Conservation (phyloP, 2,329 filamentous ascomycete genomes). For the Aquanectria penicillioides region DNA sequence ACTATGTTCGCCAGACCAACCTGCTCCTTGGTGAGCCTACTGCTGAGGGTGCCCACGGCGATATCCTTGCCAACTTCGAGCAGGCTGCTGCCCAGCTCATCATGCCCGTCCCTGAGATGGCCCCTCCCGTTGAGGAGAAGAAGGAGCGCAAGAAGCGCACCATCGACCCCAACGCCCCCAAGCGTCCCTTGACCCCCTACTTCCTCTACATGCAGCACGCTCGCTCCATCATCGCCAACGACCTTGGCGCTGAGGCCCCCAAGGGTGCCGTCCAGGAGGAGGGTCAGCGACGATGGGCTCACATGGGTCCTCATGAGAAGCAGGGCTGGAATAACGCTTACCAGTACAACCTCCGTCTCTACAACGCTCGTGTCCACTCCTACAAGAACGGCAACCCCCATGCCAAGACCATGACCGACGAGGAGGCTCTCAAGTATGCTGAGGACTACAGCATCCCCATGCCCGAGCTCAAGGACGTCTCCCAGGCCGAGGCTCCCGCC, state of each 20-base stretch:
- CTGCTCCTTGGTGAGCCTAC: conserved; percentile 76
- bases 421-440: conserved; percentile 69
- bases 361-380: conserved; percentile 72
- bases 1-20: conserved; percentile 90
- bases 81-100: conserved; percentile 59
- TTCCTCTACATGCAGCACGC: conserved; percentile 94
- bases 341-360: conserved; percentile 73
- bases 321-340: conserved; percentile 73
- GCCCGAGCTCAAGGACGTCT: conserved; percentile 58
- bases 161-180: conserved; percentile 92
- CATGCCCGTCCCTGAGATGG: conserved; percentile 50
- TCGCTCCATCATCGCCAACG: conserved; percentile 81
- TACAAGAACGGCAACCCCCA: conserved; percentile 69
- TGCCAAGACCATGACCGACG: conserved; percentile 70
- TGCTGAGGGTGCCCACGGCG: conserved; percentile 57
- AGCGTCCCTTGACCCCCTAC: conserved; percentile 92
- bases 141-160: conserved; percentile 91
- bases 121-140: conserved; percentile 70
- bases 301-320: conserved; percentile 80
- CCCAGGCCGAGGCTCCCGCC: conserved; percentile 41
- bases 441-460: conserved; percentile 66
- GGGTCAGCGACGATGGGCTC: conserved; percentile 85
- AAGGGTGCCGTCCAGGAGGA: conserved; percentile 91
- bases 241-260: conserved; percentile 78
- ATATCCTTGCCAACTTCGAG: conserved; percentile 63